Evolutionary conservation across 2,329 filamentous ascomycete species (phyloP).

Genomic region (Hirsutella thompsonii): DNA sequence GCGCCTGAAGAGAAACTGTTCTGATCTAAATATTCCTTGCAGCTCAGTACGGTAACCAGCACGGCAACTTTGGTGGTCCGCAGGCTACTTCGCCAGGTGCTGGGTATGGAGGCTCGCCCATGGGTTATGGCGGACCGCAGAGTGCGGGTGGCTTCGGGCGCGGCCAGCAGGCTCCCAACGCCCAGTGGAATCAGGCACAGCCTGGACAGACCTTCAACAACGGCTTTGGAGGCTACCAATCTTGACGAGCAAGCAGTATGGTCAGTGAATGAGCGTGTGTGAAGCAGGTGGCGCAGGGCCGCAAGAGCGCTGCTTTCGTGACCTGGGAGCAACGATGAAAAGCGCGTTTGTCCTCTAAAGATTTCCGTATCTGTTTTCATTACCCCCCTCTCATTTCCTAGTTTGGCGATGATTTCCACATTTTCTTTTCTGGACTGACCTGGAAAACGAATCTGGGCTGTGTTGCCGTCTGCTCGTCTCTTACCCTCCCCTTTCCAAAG

Average conservation of each 20-base stretch:
- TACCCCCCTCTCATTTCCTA: conserved; percentile 6
- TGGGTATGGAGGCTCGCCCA: conserved; percentile 52
- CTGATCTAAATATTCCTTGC: not conserved
- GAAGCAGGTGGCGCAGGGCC: conserved; percentile 7
- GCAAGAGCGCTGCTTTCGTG: conserved; percentile 2
- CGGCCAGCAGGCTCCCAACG: conserved; percentile 47
- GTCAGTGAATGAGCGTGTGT: conserved; percentile 7
- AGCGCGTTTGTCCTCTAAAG: conserved; percentile 7
- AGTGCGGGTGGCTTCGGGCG: conserved; percentile 79
- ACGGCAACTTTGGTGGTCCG: conserved; percentile 51
- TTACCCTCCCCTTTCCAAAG: not conserved
- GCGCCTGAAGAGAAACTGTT: not conserved
- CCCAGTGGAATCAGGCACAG: conserved; percentile 40
- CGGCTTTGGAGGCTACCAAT: conserved; percentile 51
- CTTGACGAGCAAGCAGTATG: conserved; percentile 24
- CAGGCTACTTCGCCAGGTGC: conserved; percentile 48
- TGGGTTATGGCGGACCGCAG: conserved; percentile 57
- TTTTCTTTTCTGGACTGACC: conserved; percentile 6
- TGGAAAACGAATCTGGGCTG: not conserved
- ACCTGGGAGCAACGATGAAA: conserved; percentile 4
- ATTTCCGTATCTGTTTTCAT: conserved; percentile 9
- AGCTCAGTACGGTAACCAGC: conserved; percentile 51
- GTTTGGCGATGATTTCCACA: conserved; percentile 6
- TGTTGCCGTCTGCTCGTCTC: conserved; percentile 3
- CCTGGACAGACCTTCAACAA: conserved; percentile 45